Percentiles rank a stretch among this genome's conserved stretches.
Conservation (phyloP, 2,329 filamentous ascomycete genomes). For the Berkeleyomyces rouxiae region DNA sequence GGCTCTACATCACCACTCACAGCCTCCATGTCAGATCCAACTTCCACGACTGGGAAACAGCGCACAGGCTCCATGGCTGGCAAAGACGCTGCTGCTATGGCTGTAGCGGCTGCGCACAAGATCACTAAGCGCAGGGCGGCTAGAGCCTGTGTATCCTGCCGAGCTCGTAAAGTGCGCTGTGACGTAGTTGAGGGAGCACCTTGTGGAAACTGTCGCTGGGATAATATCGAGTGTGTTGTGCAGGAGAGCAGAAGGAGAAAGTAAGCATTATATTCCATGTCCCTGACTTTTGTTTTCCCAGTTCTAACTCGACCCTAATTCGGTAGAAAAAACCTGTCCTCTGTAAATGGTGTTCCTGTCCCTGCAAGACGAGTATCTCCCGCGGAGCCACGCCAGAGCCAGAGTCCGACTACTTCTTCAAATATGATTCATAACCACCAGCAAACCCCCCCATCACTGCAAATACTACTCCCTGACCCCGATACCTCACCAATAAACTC, state of each 20-base stretch:
- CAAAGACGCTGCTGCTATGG: conserved; percentile 21
- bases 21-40: neutral
- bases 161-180: conserved; percentile 79
- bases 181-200: conserved; percentile 81
- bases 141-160: conserved; percentile 76
- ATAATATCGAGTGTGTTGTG: conserved; percentile 61
- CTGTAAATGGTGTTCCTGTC: conserved; percentile 3
- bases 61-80: conserved; percentile 5
- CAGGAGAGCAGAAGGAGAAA: conserved; percentile 74
- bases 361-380: conserved; percentile 6
- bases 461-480: neutral
- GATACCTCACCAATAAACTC: neutral
- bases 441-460: neutral
- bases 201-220: conserved; percentile 73
- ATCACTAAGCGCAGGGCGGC: conserved; percentile 68
- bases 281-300: neutral
- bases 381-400: neutral
- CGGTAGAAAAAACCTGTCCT: conserved; percentile 4
- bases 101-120: conserved; percentile 26
- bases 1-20: neutral
- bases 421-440: neutral
- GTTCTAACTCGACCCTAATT: neutral
- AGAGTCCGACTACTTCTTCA: conserved; percentile 1
- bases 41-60: neutral
- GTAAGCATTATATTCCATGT: conserved; percentile 33